phyloP scores from a whole-genome alignment of 2,329 filamentous ascomycete genomes.

The Curvularia sp. region DNA sequence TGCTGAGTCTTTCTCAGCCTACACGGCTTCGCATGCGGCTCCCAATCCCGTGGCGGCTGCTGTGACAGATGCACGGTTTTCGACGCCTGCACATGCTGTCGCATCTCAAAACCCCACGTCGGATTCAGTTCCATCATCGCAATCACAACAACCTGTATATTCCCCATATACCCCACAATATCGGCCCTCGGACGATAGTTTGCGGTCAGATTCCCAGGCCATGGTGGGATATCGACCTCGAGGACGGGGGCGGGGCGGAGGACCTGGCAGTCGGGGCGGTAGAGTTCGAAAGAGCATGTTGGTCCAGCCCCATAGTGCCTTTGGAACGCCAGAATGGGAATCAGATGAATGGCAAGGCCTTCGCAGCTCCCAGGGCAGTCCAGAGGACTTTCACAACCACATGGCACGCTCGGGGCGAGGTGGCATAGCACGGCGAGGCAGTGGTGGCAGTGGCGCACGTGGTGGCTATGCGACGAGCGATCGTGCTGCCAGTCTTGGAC shows the following conservation, averaged over 20 bases:
- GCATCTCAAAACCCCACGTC: conserved; percentile 42
- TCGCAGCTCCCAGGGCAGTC: conserved; percentile 45
- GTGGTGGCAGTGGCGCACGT: conserved; percentile 36
- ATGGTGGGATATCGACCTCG: conserved; percentile 40
- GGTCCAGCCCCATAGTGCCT: conserved; percentile 28
- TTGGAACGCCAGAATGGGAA: conserved; percentile 53
- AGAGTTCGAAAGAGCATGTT: conserved; percentile 51
- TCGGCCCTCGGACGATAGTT: conserved; percentile 39
- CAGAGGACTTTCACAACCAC: conserved; percentile 49
- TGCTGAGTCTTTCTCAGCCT: conserved; percentile 46
- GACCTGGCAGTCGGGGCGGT: conserved; percentile 49
- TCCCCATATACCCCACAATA: conserved; percentile 42
- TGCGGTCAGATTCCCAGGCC: conserved; percentile 45
- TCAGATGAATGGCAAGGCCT: conserved; percentile 47
- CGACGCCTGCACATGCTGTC: conserved; percentile 30
- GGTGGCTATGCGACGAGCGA: conserved; percentile 37
- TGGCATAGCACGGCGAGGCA: conserved; percentile 46
- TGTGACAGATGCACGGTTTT: conserved; percentile 26
- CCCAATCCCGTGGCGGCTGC: conserved; percentile 25
- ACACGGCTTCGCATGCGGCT: conserved; percentile 24
- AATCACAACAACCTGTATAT: conserved; percentile 35
- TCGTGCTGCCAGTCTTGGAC: conserved; percentile 38
- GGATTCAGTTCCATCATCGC: conserved; percentile 34
- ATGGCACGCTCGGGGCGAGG: conserved; percentile 35
- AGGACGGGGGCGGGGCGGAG: conserved; percentile 52